Conservation (phyloP, 371 early-diverging fungal species). For the Mortierella sp. region DNA sequence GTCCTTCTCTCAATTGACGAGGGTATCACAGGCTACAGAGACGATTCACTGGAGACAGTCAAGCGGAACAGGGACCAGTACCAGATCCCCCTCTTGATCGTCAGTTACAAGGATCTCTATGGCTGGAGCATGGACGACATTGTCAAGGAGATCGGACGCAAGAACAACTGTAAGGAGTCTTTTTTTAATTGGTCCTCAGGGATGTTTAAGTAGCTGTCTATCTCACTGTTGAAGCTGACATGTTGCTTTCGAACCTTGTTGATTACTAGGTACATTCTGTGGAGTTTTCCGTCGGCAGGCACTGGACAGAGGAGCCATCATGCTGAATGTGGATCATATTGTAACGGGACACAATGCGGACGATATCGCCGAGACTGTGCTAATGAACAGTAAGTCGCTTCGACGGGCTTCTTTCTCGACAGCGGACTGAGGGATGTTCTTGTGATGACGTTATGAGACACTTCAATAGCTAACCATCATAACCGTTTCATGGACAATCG, state of each 20-base stretch:
- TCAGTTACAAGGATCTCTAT: constrained; percentile 96
- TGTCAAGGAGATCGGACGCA: constrained; percentile 94
- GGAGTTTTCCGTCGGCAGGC: constrained; percentile 99
- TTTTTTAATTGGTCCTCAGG: not conserved
- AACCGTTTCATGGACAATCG: not conserved
- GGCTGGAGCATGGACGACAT: constrained; percentile 99
- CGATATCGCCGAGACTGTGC: constrained; percentile 99
- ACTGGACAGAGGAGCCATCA: constrained; percentile 95
- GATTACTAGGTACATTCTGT: constrained; percentile 90
- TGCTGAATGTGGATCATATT: constrained; percentile 95
- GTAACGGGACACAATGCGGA: constrained; percentile 99
- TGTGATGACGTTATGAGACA: too few species aligned
- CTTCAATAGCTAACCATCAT: not conserved
- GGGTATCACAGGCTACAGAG: constrained; percentile 99
- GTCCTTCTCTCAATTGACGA: constrained; percentile 98
- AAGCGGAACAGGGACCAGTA: constrained; percentile 97
- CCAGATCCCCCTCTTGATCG: constrained; percentile 92
- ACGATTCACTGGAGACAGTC: constrained; percentile 99
- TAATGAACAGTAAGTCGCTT: constrained; percentile 93
- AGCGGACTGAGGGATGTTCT: not conserved
- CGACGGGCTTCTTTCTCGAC: not conserved
- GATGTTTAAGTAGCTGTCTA: not conserved
- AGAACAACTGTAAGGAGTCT: constrained; percentile 91
- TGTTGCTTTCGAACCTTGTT: not conserved
- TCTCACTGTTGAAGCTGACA: not conserved